Base-by-base conservation (phyloP, 148 eudicot species). In the Cornus florida region DNA sequence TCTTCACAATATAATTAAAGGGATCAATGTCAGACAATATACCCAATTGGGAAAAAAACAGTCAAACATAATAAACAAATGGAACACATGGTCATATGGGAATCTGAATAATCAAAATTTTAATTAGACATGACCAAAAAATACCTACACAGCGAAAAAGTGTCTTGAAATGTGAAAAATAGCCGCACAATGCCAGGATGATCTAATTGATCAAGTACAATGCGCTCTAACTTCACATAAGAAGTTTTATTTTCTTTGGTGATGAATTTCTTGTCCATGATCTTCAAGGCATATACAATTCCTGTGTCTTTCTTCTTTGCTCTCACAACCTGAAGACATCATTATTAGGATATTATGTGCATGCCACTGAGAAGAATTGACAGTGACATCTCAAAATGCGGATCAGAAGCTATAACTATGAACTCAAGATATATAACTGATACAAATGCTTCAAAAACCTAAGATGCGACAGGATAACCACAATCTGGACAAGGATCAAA, bases 201-300 rank as follows among this genome's bases (percentile, higher is more conserved):
- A 84, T 92, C 97, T 79, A 96, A 86, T 82, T 96, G 99, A 83
- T 96, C 99, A 68, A 96, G 90, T 62, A 96, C 97, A 70, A 96
- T 96, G 20, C 99, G 89, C 88, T 96, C 99, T 84, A 96, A 79
- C 81, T 96, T 96, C 81, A 96, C 99, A 78, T 96, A 96, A 57
- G 98, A 92, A 24, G 99, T 96, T 88, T 96, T 96, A 77, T 94
- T 96, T 89, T 96, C 99, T 83, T 96, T 96, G 19, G 99, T 94
- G 77, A 96, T 96, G 86, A 96, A 96, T 84, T 92, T 96, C 50
- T 96, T 96, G 83, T 96, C 99, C 99, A 96, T 96, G 80, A 96
- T 96, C 87, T 96, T 96, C 87, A 96, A 82, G 56, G 99, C 98
- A 87, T 94, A 96, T 6, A 96, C 84, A 72, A 79, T 79, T 71